Percentiles rank a stretch among this genome's conserved stretches.
These are phyloP conservation scores for Panicum virgatum DNA, from an alignment of 202 grass and related monocot species.

Conservation along the genomic window DNA sequence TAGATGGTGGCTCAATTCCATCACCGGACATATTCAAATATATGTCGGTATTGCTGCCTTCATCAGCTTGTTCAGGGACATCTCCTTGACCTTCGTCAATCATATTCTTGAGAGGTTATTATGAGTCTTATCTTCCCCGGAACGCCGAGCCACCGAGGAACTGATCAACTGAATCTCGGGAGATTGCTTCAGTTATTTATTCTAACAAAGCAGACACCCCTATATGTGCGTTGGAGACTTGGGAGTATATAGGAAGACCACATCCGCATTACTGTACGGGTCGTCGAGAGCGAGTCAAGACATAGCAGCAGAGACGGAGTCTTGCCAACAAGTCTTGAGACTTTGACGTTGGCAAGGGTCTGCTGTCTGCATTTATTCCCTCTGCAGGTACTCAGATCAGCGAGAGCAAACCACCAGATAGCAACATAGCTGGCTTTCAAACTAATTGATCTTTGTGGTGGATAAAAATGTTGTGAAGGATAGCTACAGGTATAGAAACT, in stretches of 20 bases:
- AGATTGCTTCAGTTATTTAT: neutral
- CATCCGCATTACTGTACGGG: neutral
- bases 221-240: neutral
- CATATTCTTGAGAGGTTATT: too few species aligned
- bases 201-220: neutral
- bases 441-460: neutral
- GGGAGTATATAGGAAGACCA: neutral
- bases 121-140: neutral
- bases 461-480: too few species aligned
- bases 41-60: too few species aligned
- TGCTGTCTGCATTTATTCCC: too few species aligned
- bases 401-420: neutral
- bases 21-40: too few species aligned
- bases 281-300: neutral
- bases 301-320: neutral
- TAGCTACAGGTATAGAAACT: too few species aligned
- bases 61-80: too few species aligned
- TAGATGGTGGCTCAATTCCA: too few species aligned
- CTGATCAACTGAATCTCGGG: neutral
- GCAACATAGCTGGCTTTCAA: neutral
- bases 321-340: too few species aligned
- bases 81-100: too few species aligned
- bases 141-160: neutral
- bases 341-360: too few species aligned
- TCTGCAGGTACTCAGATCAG: too few species aligned